These are phyloP conservation scores for Monosporascus ibericus DNA, from an alignment of 2,329 filamentous ascomycete genomes.

Conservation along the genomic window DNA sequence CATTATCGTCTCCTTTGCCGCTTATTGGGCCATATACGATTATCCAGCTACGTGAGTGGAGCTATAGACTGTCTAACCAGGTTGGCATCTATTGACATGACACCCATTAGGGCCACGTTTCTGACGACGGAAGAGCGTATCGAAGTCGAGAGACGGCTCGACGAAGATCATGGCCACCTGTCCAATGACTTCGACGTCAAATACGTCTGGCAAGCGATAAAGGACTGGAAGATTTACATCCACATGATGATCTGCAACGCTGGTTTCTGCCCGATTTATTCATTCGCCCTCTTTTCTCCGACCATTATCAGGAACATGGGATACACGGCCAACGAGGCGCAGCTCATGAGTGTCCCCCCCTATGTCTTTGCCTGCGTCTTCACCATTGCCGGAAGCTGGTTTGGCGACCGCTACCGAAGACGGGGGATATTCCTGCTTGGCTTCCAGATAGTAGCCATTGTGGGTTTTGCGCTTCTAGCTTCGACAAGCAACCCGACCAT, in stretches of 20 bases:
- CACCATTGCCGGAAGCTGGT: conserved; percentile 37
- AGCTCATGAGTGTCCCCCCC: not conserved
- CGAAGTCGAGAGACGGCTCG: conserved; percentile 37
- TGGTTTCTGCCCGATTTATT: conserved; percentile 14
- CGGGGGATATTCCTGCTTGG: conserved; percentile 36
- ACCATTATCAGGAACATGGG: not conserved
- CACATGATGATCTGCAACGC: conserved; percentile 34
- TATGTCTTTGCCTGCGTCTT: not conserved
- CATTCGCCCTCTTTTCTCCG: not conserved
- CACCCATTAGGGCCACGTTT: not conserved
- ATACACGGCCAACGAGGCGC: not conserved
- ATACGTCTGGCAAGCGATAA: conserved; percentile 44
- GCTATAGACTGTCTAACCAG: not conserved
- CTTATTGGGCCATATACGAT: conserved; percentile 51
- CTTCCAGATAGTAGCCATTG: conserved; percentile 38
- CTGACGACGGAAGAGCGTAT: not conserved
- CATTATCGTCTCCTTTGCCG: conserved; percentile 40
- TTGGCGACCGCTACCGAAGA: conserved; percentile 20
- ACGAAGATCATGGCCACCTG: conserved; percentile 35
- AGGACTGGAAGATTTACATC: not conserved
- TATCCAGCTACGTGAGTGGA: conserved; percentile 40
- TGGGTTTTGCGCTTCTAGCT: conserved; percentile 37
- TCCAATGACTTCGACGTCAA: conserved; percentile 53
- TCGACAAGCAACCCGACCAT: conserved; percentile 29
- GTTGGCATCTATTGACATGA: conserved; percentile 28